phyloP scores from a whole-genome alignment of 257 asterid genomes.

The Solanum dulcamara region DNA sequence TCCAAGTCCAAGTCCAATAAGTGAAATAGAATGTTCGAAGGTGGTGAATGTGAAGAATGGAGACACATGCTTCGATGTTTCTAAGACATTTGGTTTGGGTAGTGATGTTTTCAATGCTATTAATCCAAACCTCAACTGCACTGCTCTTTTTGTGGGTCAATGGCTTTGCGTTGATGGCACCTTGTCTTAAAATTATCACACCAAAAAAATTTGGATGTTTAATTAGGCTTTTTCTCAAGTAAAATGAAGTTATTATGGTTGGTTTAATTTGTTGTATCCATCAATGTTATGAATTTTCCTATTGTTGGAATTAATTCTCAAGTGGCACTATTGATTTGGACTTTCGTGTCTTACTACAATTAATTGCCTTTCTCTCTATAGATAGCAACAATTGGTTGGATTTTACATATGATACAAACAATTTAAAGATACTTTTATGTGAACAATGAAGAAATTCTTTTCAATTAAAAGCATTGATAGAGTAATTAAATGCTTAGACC shows the following conservation, averaged over 20 bases:
- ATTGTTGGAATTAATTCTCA: background rate
- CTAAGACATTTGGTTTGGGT: constrained; percentile 3
- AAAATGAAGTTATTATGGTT: background rate
- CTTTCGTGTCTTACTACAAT: background rate
- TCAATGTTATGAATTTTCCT: no score
- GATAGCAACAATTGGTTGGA: no score
- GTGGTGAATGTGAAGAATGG: constrained; percentile 33
- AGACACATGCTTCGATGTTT: constrained; percentile 30
- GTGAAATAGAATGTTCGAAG: background rate
- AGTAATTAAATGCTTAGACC: background rate
- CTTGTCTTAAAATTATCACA: background rate
- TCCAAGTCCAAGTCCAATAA: background rate
- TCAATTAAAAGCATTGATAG: background rate
- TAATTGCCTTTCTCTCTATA: background rate
- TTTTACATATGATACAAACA: no score
- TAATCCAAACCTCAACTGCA: constrained; percentile 45
- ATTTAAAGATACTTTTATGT: background rate
- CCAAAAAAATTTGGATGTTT: background rate
- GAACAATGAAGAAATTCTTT: background rate
- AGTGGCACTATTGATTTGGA: background rate
- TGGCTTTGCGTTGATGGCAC: constrained; percentile 43
- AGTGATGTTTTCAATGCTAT: constrained; percentile 10
- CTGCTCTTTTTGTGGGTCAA: constrained; percentile 45
- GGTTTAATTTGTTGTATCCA: background rate
- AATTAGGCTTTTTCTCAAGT: background rate